A percentile compares a stretch with the other conserved stretches of the same genome.
phyloP scores from a whole-genome alignment of 1,139 yeast species.

The Lodderomyces pseudojiufengensis region DNA sequence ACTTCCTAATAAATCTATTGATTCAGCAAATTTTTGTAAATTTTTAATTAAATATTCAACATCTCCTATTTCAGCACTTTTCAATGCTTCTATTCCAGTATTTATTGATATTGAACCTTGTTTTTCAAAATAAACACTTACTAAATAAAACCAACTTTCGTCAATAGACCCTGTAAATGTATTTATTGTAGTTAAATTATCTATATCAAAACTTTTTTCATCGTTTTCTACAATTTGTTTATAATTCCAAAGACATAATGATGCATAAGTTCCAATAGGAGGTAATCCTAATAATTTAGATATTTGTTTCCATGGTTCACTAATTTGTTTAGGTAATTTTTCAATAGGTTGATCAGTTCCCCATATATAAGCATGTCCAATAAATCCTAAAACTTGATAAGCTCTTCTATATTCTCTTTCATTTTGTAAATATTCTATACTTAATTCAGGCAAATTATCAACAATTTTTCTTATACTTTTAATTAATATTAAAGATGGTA shows the following conservation, averaged over 20 bases:
- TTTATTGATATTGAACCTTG: conserved; percentile 73
- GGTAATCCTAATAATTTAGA: conserved; percentile 67
- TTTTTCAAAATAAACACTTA: conserved; percentile 81
- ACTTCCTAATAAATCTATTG: conserved; percentile 72
- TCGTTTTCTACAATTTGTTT: conserved; percentile 53
- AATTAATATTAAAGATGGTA: conserved; percentile 73
- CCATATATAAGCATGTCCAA: conserved; percentile 91
- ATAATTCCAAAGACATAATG: conserved; percentile 86
- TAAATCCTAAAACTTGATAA: conserved; percentile 69
- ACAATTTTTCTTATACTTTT: conserved; percentile 56
- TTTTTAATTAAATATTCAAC: conserved; percentile 35
- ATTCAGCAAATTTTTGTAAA: conserved; percentile 67
- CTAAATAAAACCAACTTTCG: conserved; percentile 91
- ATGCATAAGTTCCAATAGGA: conserved; percentile 85
- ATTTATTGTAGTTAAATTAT: conserved; percentile 71
- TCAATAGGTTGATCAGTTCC: conserved; percentile 66
- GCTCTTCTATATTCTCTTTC: conserved; percentile 69
- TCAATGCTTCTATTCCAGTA: conserved; percentile 43
- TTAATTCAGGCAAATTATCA: conserved; percentile 56
- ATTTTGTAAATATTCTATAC: conserved; percentile 40
- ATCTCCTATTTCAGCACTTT: conserved; percentile 31
- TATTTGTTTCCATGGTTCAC: conserved; percentile 63
- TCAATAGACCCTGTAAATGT: conserved; percentile 90
- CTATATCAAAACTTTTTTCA: conserved; percentile 47
- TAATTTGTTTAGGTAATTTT: conserved; percentile 61